Evolutionary conservation across 2,329 filamentous ascomycete genomes (phyloP).

Genomic region (Lithohypha guttulata): DNA sequence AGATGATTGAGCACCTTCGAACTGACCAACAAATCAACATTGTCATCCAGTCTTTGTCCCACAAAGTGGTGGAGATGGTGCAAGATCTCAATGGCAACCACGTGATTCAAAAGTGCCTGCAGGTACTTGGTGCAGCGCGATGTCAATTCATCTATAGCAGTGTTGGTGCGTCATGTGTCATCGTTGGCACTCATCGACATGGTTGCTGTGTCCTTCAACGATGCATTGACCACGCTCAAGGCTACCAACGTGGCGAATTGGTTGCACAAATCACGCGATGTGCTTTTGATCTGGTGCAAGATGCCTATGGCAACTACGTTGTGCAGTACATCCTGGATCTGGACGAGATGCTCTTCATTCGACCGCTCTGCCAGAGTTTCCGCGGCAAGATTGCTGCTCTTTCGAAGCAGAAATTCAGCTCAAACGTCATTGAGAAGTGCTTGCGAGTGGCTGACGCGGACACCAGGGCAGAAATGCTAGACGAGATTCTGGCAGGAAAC

Average conservation of each 20-base stretch:
- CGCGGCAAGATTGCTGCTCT: slow-evolving; percentile 56
- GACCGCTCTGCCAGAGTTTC: slow-evolving; percentile 77
- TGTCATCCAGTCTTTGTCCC: slow-evolving; percentile 73
- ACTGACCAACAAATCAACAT: slow-evolving; percentile 67
- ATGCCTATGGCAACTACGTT: slow-evolving; percentile 97
- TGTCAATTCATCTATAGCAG: slow-evolving; percentile 96
- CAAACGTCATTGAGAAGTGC: slow-evolving; percentile 96
- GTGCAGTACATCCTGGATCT: slow-evolving; percentile 97
- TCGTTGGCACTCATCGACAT: slow-evolving; percentile 91
- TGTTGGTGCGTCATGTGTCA: slow-evolving; percentile 74
- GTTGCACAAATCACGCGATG: slow-evolving; percentile 79
- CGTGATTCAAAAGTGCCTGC: slow-evolving; percentile 97
- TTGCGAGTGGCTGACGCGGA: slow-evolving; percentile 68
- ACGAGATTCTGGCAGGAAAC: slow-evolving; percentile 61
- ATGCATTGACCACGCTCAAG: slow-evolving; percentile 93
- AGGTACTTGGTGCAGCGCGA: slow-evolving; percentile 74
- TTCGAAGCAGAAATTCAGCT: slow-evolving; percentile 97
- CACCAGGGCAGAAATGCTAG: slow-evolving; percentile 70
- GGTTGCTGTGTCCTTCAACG: slow-evolving; percentile 96
- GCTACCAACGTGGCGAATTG: slow-evolving; percentile 75
- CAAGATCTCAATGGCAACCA: slow-evolving; percentile 98
- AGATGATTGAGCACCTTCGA: slow-evolving; percentile 97
- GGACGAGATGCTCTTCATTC: slow-evolving; percentile 75
- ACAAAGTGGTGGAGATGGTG: slow-evolving; percentile 84
- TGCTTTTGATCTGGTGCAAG: slow-evolving; percentile 81